Base-by-base conservation (phyloP, 2,329 filamentous ascomycete species). In the Colletotrichum karsti region DNA sequence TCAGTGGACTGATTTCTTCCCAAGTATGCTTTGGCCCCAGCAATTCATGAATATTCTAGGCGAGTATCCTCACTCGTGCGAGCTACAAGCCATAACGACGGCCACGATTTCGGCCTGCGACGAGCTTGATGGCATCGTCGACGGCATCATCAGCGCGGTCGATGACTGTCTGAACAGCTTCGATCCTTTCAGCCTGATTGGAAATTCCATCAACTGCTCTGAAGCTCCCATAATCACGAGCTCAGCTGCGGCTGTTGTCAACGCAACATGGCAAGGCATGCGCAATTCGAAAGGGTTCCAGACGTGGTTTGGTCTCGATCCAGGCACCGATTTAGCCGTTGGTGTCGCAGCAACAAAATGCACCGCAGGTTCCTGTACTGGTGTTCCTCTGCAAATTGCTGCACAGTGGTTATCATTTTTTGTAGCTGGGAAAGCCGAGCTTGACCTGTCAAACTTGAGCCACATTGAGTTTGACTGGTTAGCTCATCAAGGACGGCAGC, bases 51-150 rank as follows among this genome's bases (percentile, higher is more conserved):
- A 66, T 18, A 39, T 50, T 15, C 22, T 48, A 4, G 69, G 61
- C 5, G 18, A 58, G 5, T 69, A 60, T 1, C 66, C 69, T 15
- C 15, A 24, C 2, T n/a, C 37, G 1, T 70, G 69, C 6, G 61
- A 58, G 30, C n/a, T 81, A 0, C 59, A 77, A 5, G 83, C 71
- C 74, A 71, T 82, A 30, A 74, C 69, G 2, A 75, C 74, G 0
- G 83, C 84, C 37, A 82, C 83, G 4, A 61, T 84, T 18, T 70
- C 72, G 18, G 79, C 83, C 42, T 88, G 86, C 70, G 85, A 88
- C 69, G 70, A 70, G 7, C 78, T 81, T 37, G 85, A 87, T 69
- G 84, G 85, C 10, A 72, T 85, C 2, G 72, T 76, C 4, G 85
- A 88, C 69, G 77, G 75, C 24, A 83, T 87, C 57, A 79, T 88